phyloP scores from a whole-genome alignment of 2,329 filamentous ascomycete genomes.

The Bertia moriformis region DNA sequence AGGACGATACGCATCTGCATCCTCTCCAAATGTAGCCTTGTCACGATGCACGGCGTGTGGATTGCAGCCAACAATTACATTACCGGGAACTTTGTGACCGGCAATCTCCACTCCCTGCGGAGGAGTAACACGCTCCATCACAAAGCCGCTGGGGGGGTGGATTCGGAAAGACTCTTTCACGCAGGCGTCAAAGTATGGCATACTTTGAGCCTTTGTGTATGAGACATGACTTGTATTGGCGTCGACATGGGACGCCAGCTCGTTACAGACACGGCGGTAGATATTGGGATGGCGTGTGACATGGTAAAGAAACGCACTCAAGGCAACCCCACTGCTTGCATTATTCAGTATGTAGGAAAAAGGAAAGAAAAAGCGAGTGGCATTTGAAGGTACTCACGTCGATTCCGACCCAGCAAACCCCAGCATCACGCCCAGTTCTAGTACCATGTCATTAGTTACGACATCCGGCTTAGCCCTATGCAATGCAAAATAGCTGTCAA shows the following conservation, averaged over 20 bases:
- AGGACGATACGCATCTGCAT: slow-evolving; percentile 51
- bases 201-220: slow-evolving; percentile 53
- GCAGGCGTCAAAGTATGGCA: slow-evolving; percentile 64
- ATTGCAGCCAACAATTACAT: slow-evolving; percentile 61
- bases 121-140: slow-evolving; percentile 61
- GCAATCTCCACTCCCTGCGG: slow-evolving; percentile 46
- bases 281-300: slow-evolving; percentile 5
- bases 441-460: slow-evolving; percentile 56
- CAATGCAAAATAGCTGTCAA: too few species aligned
- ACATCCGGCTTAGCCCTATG: slow-evolving; percentile 53
- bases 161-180: slow-evolving; percentile 67
- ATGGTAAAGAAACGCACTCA: too few species aligned
- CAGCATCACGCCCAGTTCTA: slow-evolving; percentile 61
- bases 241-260: slow-evolving; percentile 32
- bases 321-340: too few species aligned
- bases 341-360: slow-evolving; percentile 63
- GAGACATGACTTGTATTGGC: slow-evolving; percentile 45
- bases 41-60: slow-evolving; percentile 63
- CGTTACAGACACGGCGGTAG: slow-evolving; percentile 48
- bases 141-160: slow-evolving; percentile 60
- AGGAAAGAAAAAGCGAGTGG: slow-evolving; percentile 55
- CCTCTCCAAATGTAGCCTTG: slow-evolving; percentile 50
- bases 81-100: slow-evolving; percentile 47
- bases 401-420: slow-evolving; percentile 65
- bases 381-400: too few species aligned